Evolutionary conservation across 2,329 filamentous ascomycete species (phyloP), one percentile per base, ranked within the genome.

Genomic region (Epichloe typhina): DNA sequence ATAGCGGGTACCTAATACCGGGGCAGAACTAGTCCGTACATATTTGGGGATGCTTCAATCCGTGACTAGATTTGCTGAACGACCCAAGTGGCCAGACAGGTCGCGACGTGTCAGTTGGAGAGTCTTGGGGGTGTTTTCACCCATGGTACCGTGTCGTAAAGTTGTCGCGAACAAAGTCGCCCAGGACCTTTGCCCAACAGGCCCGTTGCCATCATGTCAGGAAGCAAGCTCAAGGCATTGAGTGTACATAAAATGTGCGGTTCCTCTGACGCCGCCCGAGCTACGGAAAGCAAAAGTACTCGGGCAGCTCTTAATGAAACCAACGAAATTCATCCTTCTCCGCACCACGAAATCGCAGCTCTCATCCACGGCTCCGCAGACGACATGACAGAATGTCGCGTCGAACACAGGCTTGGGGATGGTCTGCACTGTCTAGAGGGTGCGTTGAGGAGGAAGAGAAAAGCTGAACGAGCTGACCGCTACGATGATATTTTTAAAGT

Each of bases 401-500:
- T 73, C 67, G 39, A 68, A 73, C 67, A 72, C 73, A 73, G 70
- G 67, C 67, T 72, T 69, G 68, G 72, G 77, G 75, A 81, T 83
- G 83, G 76, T 76, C 79, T 84, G 86, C 80, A 90, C 86, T 91
- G 86, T 91, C 87, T 90, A 73, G 74, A 77, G 82, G 83, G 76
- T 78, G 84, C 84, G 83, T 84, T 80, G 72, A 60, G 66, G 67
- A 66, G 61, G 64, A 67, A 70, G 61, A 63, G 66, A 70, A 69
- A 53, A 67, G 69, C 68, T 67, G 65, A 69, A 66, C 61, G 59
- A 50, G 35, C 38, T 36, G 23, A 23, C 31, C 8, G 8, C 3
- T 26, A 0, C 4, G 2, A 2, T 19, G 50, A 51, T 54, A 19
- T 48, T 21, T 47, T 48, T 36, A 31, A 50, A 23, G n/a, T 6